Evolutionary conservation across 345 rosid genomes (phyloP).

Genomic region (Populus simonii): DNA sequence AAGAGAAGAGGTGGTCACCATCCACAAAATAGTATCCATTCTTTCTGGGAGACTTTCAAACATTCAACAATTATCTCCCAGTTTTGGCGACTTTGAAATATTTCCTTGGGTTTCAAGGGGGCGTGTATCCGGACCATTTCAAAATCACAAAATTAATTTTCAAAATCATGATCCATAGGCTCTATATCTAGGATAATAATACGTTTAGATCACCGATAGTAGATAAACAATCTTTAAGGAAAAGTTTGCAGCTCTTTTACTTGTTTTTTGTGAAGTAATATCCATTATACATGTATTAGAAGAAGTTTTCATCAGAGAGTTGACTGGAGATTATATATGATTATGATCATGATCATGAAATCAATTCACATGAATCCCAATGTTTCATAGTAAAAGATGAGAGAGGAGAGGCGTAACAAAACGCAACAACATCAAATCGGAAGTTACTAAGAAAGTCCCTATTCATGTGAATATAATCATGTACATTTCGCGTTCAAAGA

Average conservation of each 20-base stretch:
- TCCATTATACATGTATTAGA: neutral
- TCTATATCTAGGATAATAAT: neutral
- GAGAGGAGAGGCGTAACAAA: neutral
- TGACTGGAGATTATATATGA: conserved; percentile 28
- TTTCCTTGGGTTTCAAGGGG: conserved; percentile 38
- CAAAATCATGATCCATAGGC: neutral
- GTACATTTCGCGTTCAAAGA: neutral
- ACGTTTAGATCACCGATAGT: neutral
- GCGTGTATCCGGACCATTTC: conserved; percentile 48
- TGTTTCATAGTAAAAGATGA: neutral
- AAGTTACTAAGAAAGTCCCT: neutral
- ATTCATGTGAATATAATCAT: neutral
- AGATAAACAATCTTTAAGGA: neutral
- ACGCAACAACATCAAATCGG: neutral
- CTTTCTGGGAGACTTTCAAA: conserved; percentile 29
- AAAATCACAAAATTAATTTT: conserved; percentile 14
- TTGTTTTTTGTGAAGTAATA: neutral
- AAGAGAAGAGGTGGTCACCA: neutral
- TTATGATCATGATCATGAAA: neutral
- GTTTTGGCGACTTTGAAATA: conserved; percentile 15
- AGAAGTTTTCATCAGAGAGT: neutral
- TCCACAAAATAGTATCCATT: conserved; percentile 16
- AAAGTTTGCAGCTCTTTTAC: neutral
- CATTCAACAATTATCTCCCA: neutral
- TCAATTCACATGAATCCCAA: conserved; percentile 27